Evolutionary conservation across 768 basidiomycete species (phyloP), one percentile per base, ranked within the genome.

Genomic region (Lyophyllum decastes): DNA sequence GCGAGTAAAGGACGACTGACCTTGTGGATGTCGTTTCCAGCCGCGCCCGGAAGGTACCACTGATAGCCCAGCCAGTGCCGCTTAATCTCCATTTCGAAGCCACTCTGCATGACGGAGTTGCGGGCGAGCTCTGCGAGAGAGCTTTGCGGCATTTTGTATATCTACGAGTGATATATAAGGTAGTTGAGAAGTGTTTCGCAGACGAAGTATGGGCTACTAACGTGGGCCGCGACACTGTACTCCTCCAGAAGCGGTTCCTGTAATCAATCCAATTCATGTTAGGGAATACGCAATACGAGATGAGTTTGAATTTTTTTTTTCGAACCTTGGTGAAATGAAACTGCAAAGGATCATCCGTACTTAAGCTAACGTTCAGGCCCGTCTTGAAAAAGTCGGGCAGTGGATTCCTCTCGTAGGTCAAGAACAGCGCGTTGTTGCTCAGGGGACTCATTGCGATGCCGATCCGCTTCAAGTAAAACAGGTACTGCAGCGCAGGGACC

Each of bases 271-370:
- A 27, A 58, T 81, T 33, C 50, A 19, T 10, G 44, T 45, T 24
- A n/a, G 21, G 14, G 14, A 24, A 2, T 24, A 22, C 22, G n/a
- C n/a, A n/a, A n/a, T n/a, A n/a, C n/a, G n/a, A n/a, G n/a, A n/a
- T n/a, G n/a, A n/a, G n/a, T n/a, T n/a, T n/a, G n/a, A n/a, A n/a
- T n/a, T n/a, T n/a, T n/a, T n/a, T n/a, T n/a, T n/a, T n/a, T n/a
- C n/a, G n/a, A n/a, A 89, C 95, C 81, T 97, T 97, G 27, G 97
- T 98, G 74, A 98, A 97, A 75, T 98, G 96, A 77, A 99, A 97
- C 74, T 98, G 96, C 38, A 95, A 76, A 4, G 93, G 94, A 69
- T 95, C 94, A 72, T 98, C 96, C 1, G 96, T 98, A 62, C 95
- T 96, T 73, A 98, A 74, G 70, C 93, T 95, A 61, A 98, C 94